A percentile compares a stretch with the other conserved stretches of the same genome.
phyloP scores from a whole-genome alignment of 208 protist genomes.

The Zelonia costaricensis region DNA sequence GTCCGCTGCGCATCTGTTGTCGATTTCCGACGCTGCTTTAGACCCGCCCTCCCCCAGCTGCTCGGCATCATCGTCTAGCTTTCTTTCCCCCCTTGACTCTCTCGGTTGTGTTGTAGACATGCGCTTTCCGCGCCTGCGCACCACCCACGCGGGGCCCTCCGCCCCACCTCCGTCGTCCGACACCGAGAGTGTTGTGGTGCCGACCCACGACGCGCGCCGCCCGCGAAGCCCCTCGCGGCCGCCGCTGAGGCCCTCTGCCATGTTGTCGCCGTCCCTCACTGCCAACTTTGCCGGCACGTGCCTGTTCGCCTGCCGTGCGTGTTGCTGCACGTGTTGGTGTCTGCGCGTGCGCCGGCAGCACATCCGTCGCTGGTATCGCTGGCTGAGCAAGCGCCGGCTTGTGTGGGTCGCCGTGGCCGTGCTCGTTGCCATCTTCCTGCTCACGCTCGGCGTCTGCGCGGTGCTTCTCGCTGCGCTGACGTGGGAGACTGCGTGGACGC shows the following conservation, averaged over 20 bases:
- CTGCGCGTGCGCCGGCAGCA: not conserved
- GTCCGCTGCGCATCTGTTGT: no score
- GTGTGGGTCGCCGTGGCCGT: slow-evolving; percentile 1
- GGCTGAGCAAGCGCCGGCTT: slow-evolving; percentile 4
- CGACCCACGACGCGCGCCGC: not conserved
- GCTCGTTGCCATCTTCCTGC: slow-evolving; percentile 8
- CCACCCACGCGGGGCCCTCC: not conserved
- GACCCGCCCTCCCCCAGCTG: no score
- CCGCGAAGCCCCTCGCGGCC: not conserved
- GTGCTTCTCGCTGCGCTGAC: slow-evolving; percentile 9
- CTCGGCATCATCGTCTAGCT: no score
- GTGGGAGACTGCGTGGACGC: slow-evolving; percentile 16
- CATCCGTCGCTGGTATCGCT: slow-evolving; percentile 7
- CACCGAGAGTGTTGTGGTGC: not conserved
- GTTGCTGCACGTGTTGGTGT: not conserved
- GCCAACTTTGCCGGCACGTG: no score
- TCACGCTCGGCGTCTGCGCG: slow-evolving; percentile 1
- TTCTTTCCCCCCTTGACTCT: no score
- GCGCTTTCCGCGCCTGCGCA: slow-evolving; percentile 10
- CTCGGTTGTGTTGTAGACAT: slow-evolving; percentile 6
- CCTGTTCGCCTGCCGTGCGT: no score
- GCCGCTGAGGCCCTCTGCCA: no score
- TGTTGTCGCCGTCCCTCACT: no score
- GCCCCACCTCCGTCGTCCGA: not conserved
- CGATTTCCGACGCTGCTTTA: no score